Evolutionary conservation across 2,329 filamentous ascomycete genomes (phyloP).

Genomic region (Pochonia chlamydosporia): DNA sequence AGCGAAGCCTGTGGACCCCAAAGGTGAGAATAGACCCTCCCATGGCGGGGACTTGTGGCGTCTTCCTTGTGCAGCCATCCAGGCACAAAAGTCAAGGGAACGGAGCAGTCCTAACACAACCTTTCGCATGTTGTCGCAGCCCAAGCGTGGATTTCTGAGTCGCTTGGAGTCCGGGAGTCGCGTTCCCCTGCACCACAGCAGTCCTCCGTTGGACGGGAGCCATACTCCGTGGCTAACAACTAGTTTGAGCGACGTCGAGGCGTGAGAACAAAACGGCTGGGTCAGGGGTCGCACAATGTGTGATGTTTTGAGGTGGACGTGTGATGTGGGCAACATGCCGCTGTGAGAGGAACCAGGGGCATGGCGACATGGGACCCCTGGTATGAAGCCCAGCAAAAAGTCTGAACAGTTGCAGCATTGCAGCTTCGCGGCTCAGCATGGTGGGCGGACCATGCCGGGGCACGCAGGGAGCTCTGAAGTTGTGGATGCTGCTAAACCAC

Average conservation of each 20-base stretch:
- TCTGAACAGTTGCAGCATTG: neutral
- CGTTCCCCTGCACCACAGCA: neutral
- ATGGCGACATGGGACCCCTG: neutral
- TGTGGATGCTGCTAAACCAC: neutral
- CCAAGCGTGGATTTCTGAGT: neutral
- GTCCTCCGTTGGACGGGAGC: too few species aligned
- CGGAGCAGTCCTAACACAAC: neutral
- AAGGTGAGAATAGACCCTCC: neutral
- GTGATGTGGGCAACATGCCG: neutral
- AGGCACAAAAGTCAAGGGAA: neutral
- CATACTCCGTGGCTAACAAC: too few species aligned
- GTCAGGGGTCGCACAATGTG: conserved; percentile 4
- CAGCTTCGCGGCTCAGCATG: neutral
- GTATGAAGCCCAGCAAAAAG: neutral
- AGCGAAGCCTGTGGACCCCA: neutral
- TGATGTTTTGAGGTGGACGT: neutral
- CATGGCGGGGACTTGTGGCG: neutral
- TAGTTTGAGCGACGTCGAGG: too few species aligned
- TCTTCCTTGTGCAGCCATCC: neutral
- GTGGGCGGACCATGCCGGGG: neutral
- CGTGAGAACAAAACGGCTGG: neutral
- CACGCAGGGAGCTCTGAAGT: neutral
- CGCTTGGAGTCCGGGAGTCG: neutral
- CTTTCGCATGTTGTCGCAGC: neutral
- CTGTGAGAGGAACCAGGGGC: neutral